Base-by-base conservation (phyloP, 306 rosid genomes). In the Castanospermum australe region DNA sequence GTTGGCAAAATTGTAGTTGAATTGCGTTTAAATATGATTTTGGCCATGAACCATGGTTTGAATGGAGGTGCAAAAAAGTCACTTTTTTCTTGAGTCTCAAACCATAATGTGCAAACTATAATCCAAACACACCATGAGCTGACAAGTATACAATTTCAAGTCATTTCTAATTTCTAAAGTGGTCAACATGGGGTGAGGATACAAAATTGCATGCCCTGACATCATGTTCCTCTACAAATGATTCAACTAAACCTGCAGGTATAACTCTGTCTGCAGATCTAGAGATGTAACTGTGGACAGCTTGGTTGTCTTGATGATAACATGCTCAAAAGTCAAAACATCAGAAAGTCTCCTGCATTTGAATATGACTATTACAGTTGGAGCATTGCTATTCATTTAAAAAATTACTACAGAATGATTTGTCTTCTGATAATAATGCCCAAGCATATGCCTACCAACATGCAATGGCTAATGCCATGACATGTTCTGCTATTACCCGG, bases 181-280 rank as follows among this genome's bases (percentile, higher is more conserved):
- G 95, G 76, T 90, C 95, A 45, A 90, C 95, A 75, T 90, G 92
- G 33, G 95, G 95, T 6, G 92, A 83, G 35, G 95, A 88, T 41
- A 87, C 81, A 75, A 90, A 90, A 48, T 90, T 85, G 81, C 92
- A 88, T 35, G 95, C 91, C 86, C 92, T 83, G 24, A 90, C 95
- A 66, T 85, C 85, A 56, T 54, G 89, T 64, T 87, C 33, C 61
- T 86, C 82, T 18, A 90, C 88, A 51, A 90, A 90, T 0, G 91
- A 86, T 54, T 88, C 95, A 48, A 90, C 92, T 0, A 88, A 88
- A 44, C 76, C 88, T 14, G 84, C 84, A 20, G 95, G 95, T 52
- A 88, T 90, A 32, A 88, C 92, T 68, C 87, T 78, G 79, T 90
- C 95, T 0, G 95, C 91, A 8, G 92, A 83, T 85, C 95, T 90